Base-by-base conservation (phyloP, 768 basidiomycete species). In the Termitomyces sp. region DNA sequence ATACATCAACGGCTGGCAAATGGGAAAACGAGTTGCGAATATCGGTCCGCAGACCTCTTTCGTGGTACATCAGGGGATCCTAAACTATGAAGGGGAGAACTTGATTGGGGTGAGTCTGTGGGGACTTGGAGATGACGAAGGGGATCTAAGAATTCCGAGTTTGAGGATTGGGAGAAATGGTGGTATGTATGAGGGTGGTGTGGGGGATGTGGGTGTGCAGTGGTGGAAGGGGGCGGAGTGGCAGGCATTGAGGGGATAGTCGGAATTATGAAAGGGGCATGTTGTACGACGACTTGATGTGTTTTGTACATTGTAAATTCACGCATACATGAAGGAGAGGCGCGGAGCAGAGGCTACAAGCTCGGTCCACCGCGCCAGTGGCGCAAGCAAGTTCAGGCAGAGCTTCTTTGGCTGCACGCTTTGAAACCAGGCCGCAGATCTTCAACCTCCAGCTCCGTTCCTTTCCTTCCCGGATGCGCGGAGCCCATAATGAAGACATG, bases 281-380 rank as follows among this genome's bases (percentile, higher is more conserved):
- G 37, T 37, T 37, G 37, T 38, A 70, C 63, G 23, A 73, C 70
- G 40, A 67, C 73, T 75, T 42, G 8, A 26, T 43, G 15, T 62
- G 17, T 31, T 33, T 53, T 50, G 52, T 12, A 38, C 30, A 31
- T 31, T 5, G 6, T 12, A 6, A 23, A 3, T n/a, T 5, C 10
- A 58, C 21, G 66, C 76, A 19, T 58, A 84, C 89, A 91, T 65
- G 62, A 80, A 82, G 84, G 82, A 3, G 88, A 79, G 5, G 86
- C 84, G 3, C 9, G 3, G 2, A 4, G 4, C n/a, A n/a, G 57
- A 17, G 63, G 81, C 57, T 60, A 91, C 91, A 68, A 92, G 65
- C 64, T 93, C 91, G 4, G 81, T 73, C 30, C 93, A 71, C 50
- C 89, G 79, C 15, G 87, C 79, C 33, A 93, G 67, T 40, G 91